A percentile compares a stretch with the other conserved stretches of the same genome.
Conservation (phyloP, 2,329 filamentous ascomycete genomes). For the Blumeriella jaapii region DNA sequence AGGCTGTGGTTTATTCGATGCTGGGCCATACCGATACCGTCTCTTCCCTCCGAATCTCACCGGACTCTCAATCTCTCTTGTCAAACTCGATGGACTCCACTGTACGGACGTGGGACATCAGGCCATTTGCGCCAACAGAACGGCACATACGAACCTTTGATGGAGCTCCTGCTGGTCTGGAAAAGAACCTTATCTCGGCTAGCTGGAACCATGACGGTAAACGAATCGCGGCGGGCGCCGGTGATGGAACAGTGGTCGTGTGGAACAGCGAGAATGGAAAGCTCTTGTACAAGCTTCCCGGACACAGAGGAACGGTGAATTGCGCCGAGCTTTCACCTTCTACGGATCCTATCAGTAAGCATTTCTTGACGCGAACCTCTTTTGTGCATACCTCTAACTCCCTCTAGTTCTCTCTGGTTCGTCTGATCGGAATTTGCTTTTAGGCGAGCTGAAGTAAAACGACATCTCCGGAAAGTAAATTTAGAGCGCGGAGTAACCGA, state of each 20-base stretch:
- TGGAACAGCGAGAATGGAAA: slow-evolving; percentile 88
- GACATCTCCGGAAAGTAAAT: slow-evolving; percentile 1
- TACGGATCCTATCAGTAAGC: slow-evolving; percentile 79
- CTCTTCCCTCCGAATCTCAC: slow-evolving; percentile 82
- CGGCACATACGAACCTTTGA: slow-evolving; percentile 81
- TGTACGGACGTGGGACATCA: slow-evolving; percentile 89
- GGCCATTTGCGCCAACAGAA: slow-evolving; percentile 84
- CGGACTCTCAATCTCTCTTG: slow-evolving; percentile 79
- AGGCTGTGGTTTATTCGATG: slow-evolving; percentile 77
- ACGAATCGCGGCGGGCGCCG: slow-evolving; percentile 78
- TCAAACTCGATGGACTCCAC: slow-evolving; percentile 93
- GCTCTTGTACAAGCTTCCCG: slow-evolving; percentile 85
- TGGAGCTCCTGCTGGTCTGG: slow-evolving; percentile 74
- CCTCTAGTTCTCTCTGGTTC: slow-evolving; percentile 73
- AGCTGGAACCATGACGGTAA: slow-evolving; percentile 84
- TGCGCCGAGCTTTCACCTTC: slow-evolving; percentile 82
- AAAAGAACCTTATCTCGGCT: slow-evolving; percentile 83
- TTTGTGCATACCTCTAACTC: slow-evolving; percentile 13
- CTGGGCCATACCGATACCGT: slow-evolving; percentile 85
- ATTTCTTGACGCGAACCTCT: slow-evolving; percentile 1
- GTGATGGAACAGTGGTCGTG: slow-evolving; percentile 80
- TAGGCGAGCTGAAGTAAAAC: slow-evolving; percentile 65
- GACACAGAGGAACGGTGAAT: slow-evolving; percentile 91
- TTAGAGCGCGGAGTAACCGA: no score
- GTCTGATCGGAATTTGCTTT: slow-evolving; percentile 74